Base-by-base conservation (phyloP, 345 rosid species). In the Populus simonii region DNA sequence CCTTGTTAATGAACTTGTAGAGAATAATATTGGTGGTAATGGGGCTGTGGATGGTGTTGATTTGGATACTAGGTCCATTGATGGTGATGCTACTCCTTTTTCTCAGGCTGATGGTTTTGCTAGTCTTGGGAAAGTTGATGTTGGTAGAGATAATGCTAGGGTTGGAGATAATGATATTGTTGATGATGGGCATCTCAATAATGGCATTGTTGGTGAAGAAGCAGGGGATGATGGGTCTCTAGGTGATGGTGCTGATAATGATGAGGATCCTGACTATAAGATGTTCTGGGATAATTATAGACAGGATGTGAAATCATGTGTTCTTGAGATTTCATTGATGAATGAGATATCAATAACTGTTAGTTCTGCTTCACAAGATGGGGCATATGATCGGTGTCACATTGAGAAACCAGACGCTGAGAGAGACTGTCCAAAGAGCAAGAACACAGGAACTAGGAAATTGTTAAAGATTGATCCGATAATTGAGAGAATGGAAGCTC, bases 211-310 rank as follows among this genome's bases (percentile, higher is more conserved):
- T 13, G 16, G 51, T 3, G 51, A 45, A 45, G 6, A 45, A 11
- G 27, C 25, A 2, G 18, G 5, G 41, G 22, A 33, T 66, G 68
- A 31, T 36, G 75, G 38, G 23, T 47, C 38, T 70, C 72, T 22
- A 53, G 72, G 49, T 41, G 41, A 57, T n/a, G 77, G 49, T 38
- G 20, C 15, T 57, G 45, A 10, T 43, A 71, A 38, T 47, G 61
- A 49, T 39, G 29, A 45, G 3, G 91, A 92, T 79, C 78, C 80
- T 23, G 73, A 78, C 15, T 90, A 85, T 83, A 68, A 66, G 71
- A 55, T 22, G 72, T 86, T 89, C 80, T 77, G 83, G 68, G 79
- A 84, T 59, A 72, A 76, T 5, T 6, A 66, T 31, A 73, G 62
- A 55, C 29, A 51, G 53, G 69, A 67, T 66, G 77, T 77, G 12